phyloP scores from a whole-genome alignment of 2,329 filamentous ascomycete species.

The Penicillium sp. region DNA sequence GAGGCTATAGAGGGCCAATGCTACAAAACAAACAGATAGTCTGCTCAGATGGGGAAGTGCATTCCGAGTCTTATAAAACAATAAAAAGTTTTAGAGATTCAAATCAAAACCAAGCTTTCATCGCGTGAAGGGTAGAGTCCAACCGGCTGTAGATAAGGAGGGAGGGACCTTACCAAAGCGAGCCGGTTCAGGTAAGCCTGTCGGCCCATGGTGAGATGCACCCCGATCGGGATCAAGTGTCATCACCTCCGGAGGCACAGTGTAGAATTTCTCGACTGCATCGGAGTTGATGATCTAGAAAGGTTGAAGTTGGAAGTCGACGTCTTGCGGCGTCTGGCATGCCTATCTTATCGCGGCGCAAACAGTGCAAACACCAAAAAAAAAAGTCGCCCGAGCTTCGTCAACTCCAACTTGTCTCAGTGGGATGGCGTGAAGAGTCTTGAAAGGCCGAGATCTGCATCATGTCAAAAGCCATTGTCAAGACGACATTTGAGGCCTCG shows the following conservation, averaged over 20 bases:
- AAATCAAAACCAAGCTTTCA: no score
- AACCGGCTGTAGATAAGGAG: not conserved
- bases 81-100: no score
- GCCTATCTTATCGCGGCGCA: conserved; percentile 28
- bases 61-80: no score
- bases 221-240: conserved; percentile 3
- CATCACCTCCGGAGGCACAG: conserved; percentile 4
- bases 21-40: not conserved
- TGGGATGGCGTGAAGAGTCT: conserved; percentile 16
- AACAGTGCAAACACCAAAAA: conserved; percentile 36
- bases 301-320: not conserved
- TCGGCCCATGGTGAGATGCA: conserved; percentile 34
- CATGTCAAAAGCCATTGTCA: conserved; percentile 53
- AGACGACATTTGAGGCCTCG: conserved; percentile 82
- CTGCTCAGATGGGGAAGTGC: no score
- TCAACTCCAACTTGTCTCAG: conserved; percentile 15
- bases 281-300: not conserved
- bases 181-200: conserved; percentile 43
- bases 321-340: conserved; percentile 2
- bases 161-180: conserved; percentile 39
- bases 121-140: no score
- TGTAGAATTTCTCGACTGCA: not conserved
- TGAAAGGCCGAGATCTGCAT: conserved; percentile 12
- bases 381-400: conserved; percentile 33
- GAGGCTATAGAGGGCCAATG: no score